phyloP scores from a whole-genome alignment of 2,329 filamentous ascomycete species.

The Pestalotiopsis sp. region DNA sequence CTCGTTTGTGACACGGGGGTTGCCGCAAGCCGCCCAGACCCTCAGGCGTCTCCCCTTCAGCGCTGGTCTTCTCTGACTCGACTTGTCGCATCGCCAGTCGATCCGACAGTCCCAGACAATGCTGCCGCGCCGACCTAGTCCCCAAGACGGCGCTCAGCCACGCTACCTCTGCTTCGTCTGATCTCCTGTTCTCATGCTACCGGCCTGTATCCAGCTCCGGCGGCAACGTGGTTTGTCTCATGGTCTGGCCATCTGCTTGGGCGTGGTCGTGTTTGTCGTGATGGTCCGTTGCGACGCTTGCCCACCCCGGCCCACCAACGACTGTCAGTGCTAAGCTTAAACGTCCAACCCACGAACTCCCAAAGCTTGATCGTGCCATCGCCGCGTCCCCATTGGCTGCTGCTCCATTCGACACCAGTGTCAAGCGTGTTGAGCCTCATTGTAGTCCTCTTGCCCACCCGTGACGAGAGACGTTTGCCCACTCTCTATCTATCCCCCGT shows the following conservation, averaged over 20 bases:
- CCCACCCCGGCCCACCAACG: too few relatives aligned
- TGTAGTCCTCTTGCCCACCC: not conserved
- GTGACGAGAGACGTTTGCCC: not conserved
- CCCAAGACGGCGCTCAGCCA: not conserved
- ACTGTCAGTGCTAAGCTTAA: constrained; percentile 12
- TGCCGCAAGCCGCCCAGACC: constrained; percentile 14
- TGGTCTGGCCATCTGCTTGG: not conserved
- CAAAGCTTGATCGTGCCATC: constrained; percentile 7
- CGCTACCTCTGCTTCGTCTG: not conserved
- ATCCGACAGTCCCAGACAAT: constrained; percentile 36
- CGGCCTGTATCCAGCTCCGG: not conserved
- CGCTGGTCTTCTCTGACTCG: constrained; percentile 31
- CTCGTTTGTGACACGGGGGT: not conserved
- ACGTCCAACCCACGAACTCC: not conserved
- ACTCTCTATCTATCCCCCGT: not conserved
- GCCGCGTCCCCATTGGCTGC: not conserved
- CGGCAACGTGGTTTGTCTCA: constrained; percentile 4
- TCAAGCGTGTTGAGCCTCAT: constrained; percentile 12
- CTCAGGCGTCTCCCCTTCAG: constrained; percentile 23
- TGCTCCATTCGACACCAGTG: not conserved
- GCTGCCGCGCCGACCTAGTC: constrained; percentile 4
- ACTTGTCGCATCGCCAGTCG: constrained; percentile 40
- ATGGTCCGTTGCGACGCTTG: not conserved
- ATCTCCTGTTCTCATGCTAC: not conserved
- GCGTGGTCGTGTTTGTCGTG: not conserved